Evolutionary conservation across 352 stramenopile genomes (phyloP), one percentile per base, ranked within the genome.

Genomic region (Globisporangium radiosum): DNA sequence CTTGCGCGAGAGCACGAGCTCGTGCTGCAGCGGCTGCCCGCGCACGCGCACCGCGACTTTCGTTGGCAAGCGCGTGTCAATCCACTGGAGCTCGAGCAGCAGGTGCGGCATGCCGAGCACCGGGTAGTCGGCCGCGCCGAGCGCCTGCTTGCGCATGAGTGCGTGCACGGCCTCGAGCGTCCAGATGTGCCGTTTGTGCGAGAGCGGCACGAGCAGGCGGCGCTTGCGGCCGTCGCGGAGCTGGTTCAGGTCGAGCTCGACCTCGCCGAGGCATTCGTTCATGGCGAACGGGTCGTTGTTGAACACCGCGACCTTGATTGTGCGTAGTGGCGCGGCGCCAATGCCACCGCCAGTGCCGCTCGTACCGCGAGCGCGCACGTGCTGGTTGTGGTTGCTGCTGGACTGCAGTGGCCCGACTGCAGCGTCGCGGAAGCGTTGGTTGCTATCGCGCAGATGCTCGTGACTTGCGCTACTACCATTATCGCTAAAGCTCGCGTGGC

Each of bases 41-140:
- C 70, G 64, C 51, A 77, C 59, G 43, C 64, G 70, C 52, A 86
- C 76, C 6, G 60, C 64, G 9, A 87, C 76, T 56, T 66, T 64
- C 4, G 76, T 79, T 10, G 75, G 76, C 63, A 87, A 63, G 14
- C 72, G 76, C 47, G 76, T 83, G 66, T 87, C 76, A 61, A 87
- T 76, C 75, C 75, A 83, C 59, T 87, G 76, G 47, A 87, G 52
- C 63, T 85, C 73, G 25, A 87, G 38, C 9, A 78, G 62, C 39
- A 85, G 14, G 40, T 85, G 74, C 47, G 76, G 73, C 65, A 69
- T 63, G 15, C 70, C 73, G 17, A 78, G 71, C 63, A 79, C 75
- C 19, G 69, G 65, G 57, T 76, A 76, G 52, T 72, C 62, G 36
- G 59, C 65, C 1, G 64, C 72, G 19, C 73, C 73, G 39, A 73